Conservation (phyloP, 495 filamentous ascomycete species). For the Apiosordaria backusii region DNA sequence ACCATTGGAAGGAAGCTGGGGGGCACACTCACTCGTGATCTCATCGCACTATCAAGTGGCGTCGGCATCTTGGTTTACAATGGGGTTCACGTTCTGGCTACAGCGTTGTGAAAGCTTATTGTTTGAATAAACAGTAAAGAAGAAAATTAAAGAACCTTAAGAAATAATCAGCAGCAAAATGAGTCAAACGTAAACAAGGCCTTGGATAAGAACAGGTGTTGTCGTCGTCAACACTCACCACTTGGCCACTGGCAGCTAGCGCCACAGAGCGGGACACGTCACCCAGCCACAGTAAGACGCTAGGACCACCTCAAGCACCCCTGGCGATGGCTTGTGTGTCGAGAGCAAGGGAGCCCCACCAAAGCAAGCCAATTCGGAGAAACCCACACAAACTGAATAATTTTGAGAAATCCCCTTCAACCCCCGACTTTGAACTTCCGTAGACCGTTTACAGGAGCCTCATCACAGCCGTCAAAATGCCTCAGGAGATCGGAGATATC, state of each 20-base stretch:
- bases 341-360: conserved; percentile 6
- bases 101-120: background rate
- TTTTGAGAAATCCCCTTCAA: conserved; percentile 30
- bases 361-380: conserved; percentile 9
- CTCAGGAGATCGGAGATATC: conserved; percentile 97
- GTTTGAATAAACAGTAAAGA: background rate
- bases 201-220: background rate
- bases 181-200: background rate
- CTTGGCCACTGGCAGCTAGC: conserved; percentile 3
- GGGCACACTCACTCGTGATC: conserved; percentile 60
- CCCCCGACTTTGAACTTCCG: conserved; percentile 26
- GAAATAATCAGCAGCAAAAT: background rate
- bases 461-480: conserved; percentile 65
- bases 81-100: background rate
- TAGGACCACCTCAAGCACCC: conserved; percentile 5
- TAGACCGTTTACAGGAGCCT: conserved; percentile 26
- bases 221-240: background rate
- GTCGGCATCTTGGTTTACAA: conserved; percentile 58
- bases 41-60: conserved; percentile 71
- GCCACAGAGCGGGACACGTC: conserved; percentile 23
- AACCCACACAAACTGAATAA: conserved; percentile 37
- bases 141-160: background rate
- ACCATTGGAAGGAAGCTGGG: background rate
- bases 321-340: background rate
- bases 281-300: conserved; percentile 20